Percentiles rank a stretch among this genome's conserved stretches.
Evolutionary conservation across 2,329 filamentous ascomycete species (phyloP).

Genomic region (Fusarium foetens): DNA sequence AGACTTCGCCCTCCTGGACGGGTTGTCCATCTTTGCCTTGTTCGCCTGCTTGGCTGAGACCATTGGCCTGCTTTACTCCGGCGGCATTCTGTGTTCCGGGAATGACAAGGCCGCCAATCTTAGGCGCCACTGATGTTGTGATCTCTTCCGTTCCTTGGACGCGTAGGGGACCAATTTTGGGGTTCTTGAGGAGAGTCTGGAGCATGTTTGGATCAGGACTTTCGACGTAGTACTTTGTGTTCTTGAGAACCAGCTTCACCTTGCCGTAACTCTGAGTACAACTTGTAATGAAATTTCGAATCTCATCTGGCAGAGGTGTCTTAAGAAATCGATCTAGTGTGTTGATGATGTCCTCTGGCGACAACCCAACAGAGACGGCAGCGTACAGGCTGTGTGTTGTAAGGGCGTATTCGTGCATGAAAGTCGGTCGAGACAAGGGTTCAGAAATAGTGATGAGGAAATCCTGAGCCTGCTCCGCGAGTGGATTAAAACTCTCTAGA

Average conservation of each 20-base stretch:
- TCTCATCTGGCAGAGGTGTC: conserved; percentile 82
- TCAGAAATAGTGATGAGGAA: conserved; percentile 97
- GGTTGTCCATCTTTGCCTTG: conserved; percentile 60
- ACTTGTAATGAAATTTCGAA: conserved; percentile 79
- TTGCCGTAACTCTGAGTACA: conserved; percentile 94
- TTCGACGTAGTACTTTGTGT: conserved; percentile 94
- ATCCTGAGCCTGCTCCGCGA: conserved; percentile 88
- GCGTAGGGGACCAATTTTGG: conserved; percentile 81
- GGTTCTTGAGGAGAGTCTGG: conserved; percentile 86
- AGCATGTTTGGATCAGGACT: conserved; percentile 88
- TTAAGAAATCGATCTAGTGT: conserved; percentile 90
- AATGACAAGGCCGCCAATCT: conserved; percentile 88
- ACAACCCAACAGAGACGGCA: conserved; percentile 92
- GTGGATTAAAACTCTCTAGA: conserved; percentile 90
- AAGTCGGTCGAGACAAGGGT: conserved; percentile 87
- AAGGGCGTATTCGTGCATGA: conserved; percentile 92
- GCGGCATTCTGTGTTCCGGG: conserved; percentile 94
- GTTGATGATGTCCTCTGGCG: conserved; percentile 88
- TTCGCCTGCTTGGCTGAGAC: conserved; percentile 48
- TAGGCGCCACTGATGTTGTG: conserved; percentile 83
- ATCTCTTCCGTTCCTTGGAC: conserved; percentile 78
- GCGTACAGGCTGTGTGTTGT: conserved; percentile 95
- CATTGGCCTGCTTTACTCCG: conserved; percentile 78
- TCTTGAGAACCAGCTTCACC: conserved; percentile 92
- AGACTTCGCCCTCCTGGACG: conserved; percentile 72